Evolutionary conservation across 1,284 basidiomycete species (phyloP).

Genomic region (Earliella scabrosa): DNA sequence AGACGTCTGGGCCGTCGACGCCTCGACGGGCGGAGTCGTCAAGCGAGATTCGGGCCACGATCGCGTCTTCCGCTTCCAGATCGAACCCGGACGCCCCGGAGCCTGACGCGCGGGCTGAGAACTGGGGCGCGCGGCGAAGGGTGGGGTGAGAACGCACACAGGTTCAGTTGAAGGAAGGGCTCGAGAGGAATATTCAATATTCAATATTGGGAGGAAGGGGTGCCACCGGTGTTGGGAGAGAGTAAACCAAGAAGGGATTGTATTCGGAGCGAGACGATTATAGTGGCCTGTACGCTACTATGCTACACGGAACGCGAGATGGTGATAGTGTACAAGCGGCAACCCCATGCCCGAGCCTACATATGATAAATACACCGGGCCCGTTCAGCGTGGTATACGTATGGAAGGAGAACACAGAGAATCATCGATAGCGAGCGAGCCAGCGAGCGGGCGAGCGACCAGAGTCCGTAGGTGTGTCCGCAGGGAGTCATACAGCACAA

Average conservation of each 20-base stretch:
- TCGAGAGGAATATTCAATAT: conserved; percentile 10
- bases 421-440: conserved; percentile 15
- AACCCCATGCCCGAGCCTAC: conserved; percentile 16
- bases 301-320: conserved; percentile 22
- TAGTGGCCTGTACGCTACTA: conserved; percentile 20
- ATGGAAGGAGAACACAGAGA: conserved; percentile 5
- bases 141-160: conserved; percentile 27
- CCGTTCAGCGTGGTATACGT: conserved; percentile 15
- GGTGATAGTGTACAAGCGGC: conserved; percentile 23
- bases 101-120: conserved; percentile 9
- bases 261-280: conserved; percentile 18
- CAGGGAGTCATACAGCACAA: not conserved
- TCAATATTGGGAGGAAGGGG: too few species aligned
- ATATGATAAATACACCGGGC: conserved; percentile 23
- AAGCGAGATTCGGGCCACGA: conserved; percentile 47
- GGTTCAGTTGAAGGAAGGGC: too few species aligned
- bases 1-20: conserved; percentile 62
- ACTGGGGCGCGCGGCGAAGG: conserved; percentile 17
- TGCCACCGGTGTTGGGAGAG: too few species aligned
- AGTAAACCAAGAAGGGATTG: too few species aligned
- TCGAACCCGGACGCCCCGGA: conserved; percentile 31
- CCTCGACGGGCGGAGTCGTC: conserved; percentile 33
- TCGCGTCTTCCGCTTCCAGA: conserved; percentile 56
- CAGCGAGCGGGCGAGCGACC: conserved; percentile 3
- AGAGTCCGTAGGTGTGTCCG: conserved; percentile 14